Conservation (phyloP, 1,139 yeast genomes). For the Suhomyces wounanorum region DNA sequence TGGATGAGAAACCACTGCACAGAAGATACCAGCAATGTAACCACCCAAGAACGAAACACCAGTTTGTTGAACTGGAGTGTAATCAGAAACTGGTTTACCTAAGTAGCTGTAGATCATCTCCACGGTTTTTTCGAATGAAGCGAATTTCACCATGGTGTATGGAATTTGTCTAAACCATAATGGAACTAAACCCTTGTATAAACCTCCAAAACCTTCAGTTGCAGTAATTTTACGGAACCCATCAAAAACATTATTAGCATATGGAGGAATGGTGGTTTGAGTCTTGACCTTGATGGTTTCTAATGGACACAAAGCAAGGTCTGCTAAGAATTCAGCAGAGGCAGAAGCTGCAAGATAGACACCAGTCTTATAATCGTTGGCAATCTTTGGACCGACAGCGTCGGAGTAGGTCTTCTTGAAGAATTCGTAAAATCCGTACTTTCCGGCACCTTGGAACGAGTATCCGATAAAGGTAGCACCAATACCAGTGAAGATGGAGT, state of each 20-base stretch:
- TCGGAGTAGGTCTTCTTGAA: constrained; percentile 79
- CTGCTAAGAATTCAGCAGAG: constrained; percentile 90
- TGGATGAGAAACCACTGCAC: constrained; percentile 94
- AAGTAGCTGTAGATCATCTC: constrained; percentile 61
- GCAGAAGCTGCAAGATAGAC: constrained; percentile 85
- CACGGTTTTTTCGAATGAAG: constrained; percentile 88
- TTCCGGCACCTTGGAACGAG: constrained; percentile 94
- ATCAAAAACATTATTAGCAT: constrained; percentile 59
- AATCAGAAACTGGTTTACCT: constrained; percentile 44
- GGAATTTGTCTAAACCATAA: constrained; percentile 96
- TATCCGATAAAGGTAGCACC: constrained; percentile 93
- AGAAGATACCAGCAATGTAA: constrained; percentile 92
- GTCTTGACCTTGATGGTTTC: constrained; percentile 93
- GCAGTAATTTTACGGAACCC: constrained; percentile 69
- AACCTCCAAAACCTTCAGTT: constrained; percentile 66
- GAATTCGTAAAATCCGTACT: constrained; percentile 89
- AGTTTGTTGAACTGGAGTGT: constrained; percentile 67
- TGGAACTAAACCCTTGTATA: constrained; percentile 87
- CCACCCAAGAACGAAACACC: constrained; percentile 94
- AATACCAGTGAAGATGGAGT: constrained; percentile 78
- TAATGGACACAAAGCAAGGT: constrained; percentile 83
- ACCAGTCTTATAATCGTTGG: constrained; percentile 67
- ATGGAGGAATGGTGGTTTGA: constrained; percentile 89
- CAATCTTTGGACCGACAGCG: constrained; percentile 63
- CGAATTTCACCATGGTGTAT: constrained; percentile 94